Conservation (phyloP, 768 basidiomycete species). For the Leucogyrophana mollusca region DNA sequence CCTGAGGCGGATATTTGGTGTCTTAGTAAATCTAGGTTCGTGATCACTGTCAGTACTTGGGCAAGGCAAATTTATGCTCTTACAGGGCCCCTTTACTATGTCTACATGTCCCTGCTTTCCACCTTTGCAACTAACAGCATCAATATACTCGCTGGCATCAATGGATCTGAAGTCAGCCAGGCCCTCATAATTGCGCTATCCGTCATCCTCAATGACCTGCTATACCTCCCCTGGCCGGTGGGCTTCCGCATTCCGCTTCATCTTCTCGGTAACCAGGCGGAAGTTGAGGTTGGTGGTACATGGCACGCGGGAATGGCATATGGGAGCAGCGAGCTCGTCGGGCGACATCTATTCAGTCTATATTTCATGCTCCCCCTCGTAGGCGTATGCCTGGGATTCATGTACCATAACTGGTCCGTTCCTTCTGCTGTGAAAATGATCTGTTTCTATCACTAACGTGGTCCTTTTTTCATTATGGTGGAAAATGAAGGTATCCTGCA, state of each 20-base stretch:
- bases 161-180: constrained; percentile 94
- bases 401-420: constrained; percentile 94
- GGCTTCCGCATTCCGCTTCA: constrained; percentile 72
- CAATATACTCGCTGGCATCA: constrained; percentile 97
- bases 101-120: constrained; percentile 94
- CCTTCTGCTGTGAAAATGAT: background rate
- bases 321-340: constrained; percentile 83
- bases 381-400: constrained; percentile 84
- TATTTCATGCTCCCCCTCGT: constrained; percentile 97
- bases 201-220: constrained; percentile 86
- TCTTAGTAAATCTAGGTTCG: constrained; percentile 86
- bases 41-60: constrained; percentile 1
- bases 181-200: constrained; percentile 90
- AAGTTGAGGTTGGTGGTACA: constrained; percentile 73
- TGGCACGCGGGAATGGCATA: constrained; percentile 85
- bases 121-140: constrained; percentile 98
- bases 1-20: constrained; percentile 67
- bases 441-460: background rate
- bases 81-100: constrained; percentile 88
- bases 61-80: constrained; percentile 5
- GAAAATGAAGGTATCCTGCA: constrained; percentile 81
- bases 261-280: constrained; percentile 61
- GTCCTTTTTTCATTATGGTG: background rate
- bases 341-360: constrained; percentile 91
- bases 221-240: constrained; percentile 90